Base-by-base conservation (phyloP, 2,329 filamentous ascomycete genomes). In the Emmonsiellopsis sp. region DNA sequence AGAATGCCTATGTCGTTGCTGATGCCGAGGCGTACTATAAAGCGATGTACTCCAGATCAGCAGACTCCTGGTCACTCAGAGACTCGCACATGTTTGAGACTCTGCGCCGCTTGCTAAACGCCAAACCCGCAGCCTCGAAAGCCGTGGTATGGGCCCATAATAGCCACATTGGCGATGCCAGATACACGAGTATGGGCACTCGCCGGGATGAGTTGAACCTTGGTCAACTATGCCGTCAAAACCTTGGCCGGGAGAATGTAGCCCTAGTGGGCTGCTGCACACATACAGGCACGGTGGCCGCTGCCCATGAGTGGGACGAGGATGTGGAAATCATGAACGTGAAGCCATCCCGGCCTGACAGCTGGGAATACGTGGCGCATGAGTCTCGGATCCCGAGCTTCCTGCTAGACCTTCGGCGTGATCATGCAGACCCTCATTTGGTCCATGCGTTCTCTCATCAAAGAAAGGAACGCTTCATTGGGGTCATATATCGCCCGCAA, bases 81-180 rank as follows among this genome's bases (percentile, higher is more conserved):
- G 77, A 79, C 62, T 68, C 68, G 1, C 76, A 79, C 58, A 78
- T 79, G 76, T 77, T 77, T 55, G 66, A 74, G 15, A 77, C 74
- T 0, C 65, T 80, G 30, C 55, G 62, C 0, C 71, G 76, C 1
- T 59, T 79, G 1, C 62, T 79, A 16, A 66, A 73, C 52, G 66
- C 70, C 52, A 71, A 71, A 35, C 65, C 67, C 1, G 50, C 62
- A 1, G 62, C 66, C 1, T 64, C 65, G 9, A 79, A 78, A 55
- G 76, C 74, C 0, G 70, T 79, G 4, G 73, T 80, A 9, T 81
- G 77, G 77, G 77, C 77, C 30, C 77, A 79, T 57, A 79, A 78
- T 55, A 76, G 72, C 49, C 77, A 80, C 49, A 62, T 78, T 9
- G 77, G 76, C n/a, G 77, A 80, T 58, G 77, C 77, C n/a, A 69